Evolutionary conservation across 495 filamentous ascomycete genomes (phyloP), one percentile per base, ranked within the genome.

Genomic region (Aspergillus steynii): DNA sequence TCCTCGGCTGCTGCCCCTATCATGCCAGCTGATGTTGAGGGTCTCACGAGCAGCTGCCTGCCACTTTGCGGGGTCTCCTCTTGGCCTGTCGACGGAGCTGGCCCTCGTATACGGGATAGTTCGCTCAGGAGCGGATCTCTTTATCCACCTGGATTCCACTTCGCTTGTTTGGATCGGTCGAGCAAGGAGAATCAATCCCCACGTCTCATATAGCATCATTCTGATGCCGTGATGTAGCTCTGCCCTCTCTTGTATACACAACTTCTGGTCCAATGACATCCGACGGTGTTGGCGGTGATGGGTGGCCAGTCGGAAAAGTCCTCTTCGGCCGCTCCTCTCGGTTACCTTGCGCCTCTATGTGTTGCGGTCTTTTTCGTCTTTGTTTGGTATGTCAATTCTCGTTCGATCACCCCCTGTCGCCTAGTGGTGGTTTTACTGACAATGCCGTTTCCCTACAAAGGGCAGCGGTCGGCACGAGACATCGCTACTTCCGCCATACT

Each of bases 401-500:
- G n/a, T 50, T 50, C 28, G 2, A 4, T 42, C 9, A 14, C 37
- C 5, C 8, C 34, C 37, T 34, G 5, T 15, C 7, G 5, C 14
- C 29, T n/a, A 29, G 31, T n/a, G 29, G 6, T 32, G 5, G 32
- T 15, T 54, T 25, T 46, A 15, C 56, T 60, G 48, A 62, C 51
- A 51, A 46, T 62, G 48, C 54, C 20, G 46, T 27, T 60, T 46
- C 58, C 26, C 29, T 32, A 9, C 9, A 49, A 37, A 68, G 66
- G 66, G 53, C 61, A 27, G 20, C 56, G 4, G 56, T 68, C n/a
- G 60, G 60, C 37, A 58, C 58, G 0, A 59, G 66, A 29, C 58
- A 61, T 7, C 58, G 61, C 20, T 58, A 55, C 29, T 50, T 50
- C 28, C 47, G 53, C 4, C 32, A 28, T 12, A 46, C 34, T 9